A percentile compares a stretch with the other conserved stretches of the same genome.
phyloP scores from a whole-genome alignment of 1,139 yeast species.

The Kodamaea fungicola region DNA sequence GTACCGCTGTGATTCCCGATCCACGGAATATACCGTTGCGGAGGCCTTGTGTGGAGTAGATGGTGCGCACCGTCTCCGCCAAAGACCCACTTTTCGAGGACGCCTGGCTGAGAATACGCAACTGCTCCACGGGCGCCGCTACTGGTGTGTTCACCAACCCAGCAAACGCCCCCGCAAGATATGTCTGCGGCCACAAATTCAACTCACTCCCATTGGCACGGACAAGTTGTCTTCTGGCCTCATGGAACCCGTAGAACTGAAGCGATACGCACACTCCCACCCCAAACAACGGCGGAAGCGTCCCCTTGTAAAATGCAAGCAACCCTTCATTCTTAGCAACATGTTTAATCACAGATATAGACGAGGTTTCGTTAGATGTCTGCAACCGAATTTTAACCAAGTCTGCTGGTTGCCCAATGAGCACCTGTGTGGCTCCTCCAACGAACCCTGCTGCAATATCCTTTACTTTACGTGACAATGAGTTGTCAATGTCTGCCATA shows the following conservation, averaged over 20 bases:
- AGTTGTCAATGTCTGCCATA: constrained; percentile 39
- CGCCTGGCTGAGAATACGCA: constrained; percentile 68
- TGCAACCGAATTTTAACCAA: constrained; percentile 65
- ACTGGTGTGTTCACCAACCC: constrained; percentile 75
- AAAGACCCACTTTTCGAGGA: constrained; percentile 46
- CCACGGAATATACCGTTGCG: constrained; percentile 58
- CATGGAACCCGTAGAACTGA: constrained; percentile 77
- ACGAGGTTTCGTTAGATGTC: constrained; percentile 37
- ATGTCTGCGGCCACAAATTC: constrained; percentile 59
- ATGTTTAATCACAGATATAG: constrained; percentile 48
- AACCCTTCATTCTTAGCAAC: constrained; percentile 61
- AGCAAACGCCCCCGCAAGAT: constrained; percentile 71
- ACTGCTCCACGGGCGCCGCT: constrained; percentile 73
- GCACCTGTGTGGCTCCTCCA: constrained; percentile 64
- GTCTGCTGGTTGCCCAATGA: constrained; percentile 75
- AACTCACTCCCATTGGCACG: constrained; percentile 29
- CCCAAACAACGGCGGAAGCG: constrained; percentile 46
- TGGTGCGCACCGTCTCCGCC: constrained; percentile 33
- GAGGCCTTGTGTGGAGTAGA: constrained; percentile 46
- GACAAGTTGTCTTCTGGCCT: constrained; percentile 61
- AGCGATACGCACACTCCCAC: constrained; percentile 75
- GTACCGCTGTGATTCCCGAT: constrained; percentile 50
- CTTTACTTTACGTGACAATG: constrained; percentile 54
- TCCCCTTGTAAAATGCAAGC: constrained; percentile 54
- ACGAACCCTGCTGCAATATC: constrained; percentile 54